Percentiles rank a stretch among this genome's conserved stretches.
phyloP scores from a whole-genome alignment of 805 yeast genomes.

The Myxozyma mucilagina region DNA sequence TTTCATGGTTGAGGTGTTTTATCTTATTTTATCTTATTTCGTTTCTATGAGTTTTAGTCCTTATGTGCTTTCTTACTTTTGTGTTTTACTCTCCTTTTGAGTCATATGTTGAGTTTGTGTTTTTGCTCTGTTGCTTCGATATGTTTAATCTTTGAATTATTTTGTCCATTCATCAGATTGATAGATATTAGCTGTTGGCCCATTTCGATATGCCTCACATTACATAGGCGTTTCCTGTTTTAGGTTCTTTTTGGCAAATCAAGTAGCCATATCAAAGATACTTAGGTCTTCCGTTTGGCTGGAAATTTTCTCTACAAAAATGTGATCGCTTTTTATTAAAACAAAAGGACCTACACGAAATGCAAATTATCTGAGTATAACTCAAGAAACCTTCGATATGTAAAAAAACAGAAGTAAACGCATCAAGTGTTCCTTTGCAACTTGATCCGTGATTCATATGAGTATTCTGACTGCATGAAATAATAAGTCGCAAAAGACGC shows the following conservation, averaged over 20 bases:
- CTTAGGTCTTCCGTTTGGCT: no score
- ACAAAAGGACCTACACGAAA: no score
- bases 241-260: no score
- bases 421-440: not conserved
- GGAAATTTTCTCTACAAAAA: no score
- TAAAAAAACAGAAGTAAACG: not conserved
- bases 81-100: not conserved
- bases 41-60: not conserved
- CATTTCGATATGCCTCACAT: no score
- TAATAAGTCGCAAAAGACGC: slow-evolving; percentile 11
- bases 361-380: no score
- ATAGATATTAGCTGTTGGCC: not conserved
- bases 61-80: not conserved
- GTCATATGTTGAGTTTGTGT: not conserved
- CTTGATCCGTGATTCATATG: not conserved
- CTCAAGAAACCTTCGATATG: no score
- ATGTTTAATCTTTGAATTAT: not conserved
- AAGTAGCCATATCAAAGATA: no score
- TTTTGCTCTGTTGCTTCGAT: not conserved
- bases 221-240: no score
- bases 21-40: slow-evolving; percentile 1
- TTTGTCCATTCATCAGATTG: not conserved
- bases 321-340: no score
- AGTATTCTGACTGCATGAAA: not conserved
- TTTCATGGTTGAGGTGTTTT: slow-evolving; percentile 20